These are phyloP conservation scores for Neurospora sp. DNA, from an alignment of 495 filamentous ascomycete species.

Conservation along the genomic window DNA sequence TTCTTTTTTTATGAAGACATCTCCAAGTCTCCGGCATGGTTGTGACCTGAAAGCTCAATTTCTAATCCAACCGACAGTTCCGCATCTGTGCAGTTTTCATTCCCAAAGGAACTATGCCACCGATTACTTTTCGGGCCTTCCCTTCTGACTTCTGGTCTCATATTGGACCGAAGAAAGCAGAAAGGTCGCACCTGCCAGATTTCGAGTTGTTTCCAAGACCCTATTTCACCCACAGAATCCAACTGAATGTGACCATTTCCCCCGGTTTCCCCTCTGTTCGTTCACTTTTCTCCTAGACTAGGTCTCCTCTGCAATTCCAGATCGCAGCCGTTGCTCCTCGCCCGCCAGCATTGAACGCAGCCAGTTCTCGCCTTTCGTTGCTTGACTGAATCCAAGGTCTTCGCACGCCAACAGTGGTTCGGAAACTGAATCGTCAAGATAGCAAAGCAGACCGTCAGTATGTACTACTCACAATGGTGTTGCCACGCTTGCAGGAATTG, in stretches of 20 bases:
- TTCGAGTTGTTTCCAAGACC: background rate
- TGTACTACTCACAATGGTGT: background rate
- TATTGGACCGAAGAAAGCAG: background rate
- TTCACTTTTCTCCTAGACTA: background rate
- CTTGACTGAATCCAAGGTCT: background rate
- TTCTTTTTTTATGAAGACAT: no score
- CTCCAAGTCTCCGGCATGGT: background rate
- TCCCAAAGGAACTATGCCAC: background rate
- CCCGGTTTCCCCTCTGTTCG: background rate
- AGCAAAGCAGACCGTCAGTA: conserved; percentile 11
- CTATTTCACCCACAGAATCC: background rate
- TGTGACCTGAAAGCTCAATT: background rate
- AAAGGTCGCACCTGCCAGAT: background rate
- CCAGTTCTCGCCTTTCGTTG: background rate
- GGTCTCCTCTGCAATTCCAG: background rate
- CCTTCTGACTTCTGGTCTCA: background rate
- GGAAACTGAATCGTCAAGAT: background rate
- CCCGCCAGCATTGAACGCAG: background rate
- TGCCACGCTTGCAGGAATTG: no score
- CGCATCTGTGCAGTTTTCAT: background rate
- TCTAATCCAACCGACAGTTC: no score
- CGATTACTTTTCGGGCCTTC: background rate
- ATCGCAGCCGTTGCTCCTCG: background rate
- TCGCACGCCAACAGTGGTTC: background rate
- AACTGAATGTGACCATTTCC: background rate